Conservation (phyloP, 257 asterid species). For the Ehretia macrophylla region DNA sequence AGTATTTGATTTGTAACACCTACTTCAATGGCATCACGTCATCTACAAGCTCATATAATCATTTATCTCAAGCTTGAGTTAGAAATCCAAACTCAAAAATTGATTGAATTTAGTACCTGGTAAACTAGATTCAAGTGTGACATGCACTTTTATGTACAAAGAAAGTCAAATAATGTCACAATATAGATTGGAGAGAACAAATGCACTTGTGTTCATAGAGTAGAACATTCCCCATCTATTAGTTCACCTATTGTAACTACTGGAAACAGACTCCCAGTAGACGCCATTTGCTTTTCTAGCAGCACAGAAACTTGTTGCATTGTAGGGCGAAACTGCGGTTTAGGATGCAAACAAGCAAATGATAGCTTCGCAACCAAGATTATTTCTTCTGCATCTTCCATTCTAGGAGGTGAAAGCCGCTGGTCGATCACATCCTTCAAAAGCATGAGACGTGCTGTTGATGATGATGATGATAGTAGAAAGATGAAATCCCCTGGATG, state of each 20-base stretch:
- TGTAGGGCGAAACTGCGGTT: slow-evolving; percentile 31
- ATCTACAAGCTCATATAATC: too few species aligned
- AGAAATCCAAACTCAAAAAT: too few species aligned
- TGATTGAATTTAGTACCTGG: too few species aligned
- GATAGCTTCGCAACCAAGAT: slow-evolving; percentile 20
- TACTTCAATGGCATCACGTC: too few species aligned
- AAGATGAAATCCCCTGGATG: slow-evolving; percentile 28
- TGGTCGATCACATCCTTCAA: slow-evolving; percentile 21
- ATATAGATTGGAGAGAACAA: too few species aligned
- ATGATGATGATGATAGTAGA: neutral
- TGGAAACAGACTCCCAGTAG: slow-evolving; percentile 4
- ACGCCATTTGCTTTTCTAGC: neutral
- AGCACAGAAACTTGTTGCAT: slow-evolving; percentile 25
- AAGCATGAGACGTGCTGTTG: neutral
- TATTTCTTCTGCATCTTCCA: slow-evolving; percentile 14
- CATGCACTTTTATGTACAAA: too few species aligned
- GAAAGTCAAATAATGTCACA: too few species aligned
- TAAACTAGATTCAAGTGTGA: too few species aligned
- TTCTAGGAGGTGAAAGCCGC: slow-evolving; percentile 12
- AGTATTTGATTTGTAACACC: too few species aligned
- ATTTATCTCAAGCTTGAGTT: too few species aligned
- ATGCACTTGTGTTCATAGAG: neutral
- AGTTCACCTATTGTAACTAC: slow-evolving; percentile 13
- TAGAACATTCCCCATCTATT: neutral
- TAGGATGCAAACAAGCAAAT: slow-evolving; percentile 19